Evolutionary conservation across 2,329 filamentous ascomycete species (phyloP), one percentile per base, ranked within the genome.

Genomic region (Hypoxylon sp.): DNA sequence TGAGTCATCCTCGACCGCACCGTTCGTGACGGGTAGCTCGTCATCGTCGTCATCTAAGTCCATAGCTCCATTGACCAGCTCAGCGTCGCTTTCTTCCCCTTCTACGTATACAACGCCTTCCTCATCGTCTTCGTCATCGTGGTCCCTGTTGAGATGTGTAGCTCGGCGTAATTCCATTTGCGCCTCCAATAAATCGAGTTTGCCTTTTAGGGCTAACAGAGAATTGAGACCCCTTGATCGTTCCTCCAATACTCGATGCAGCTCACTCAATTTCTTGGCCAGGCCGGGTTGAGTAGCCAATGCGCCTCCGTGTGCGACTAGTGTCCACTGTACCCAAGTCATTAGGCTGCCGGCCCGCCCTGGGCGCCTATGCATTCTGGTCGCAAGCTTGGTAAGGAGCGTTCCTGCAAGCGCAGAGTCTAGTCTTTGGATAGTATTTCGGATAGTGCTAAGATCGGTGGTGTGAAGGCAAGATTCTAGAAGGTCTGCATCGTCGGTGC

Each of bases 261-360:
- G 85, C 43, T 91, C 90, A 51, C 88, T 86, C 65, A 99, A 87
- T 77, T 91, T 90, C 76, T 90, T 90, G 72, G 96, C 86, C 38
- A 97, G 85, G 70, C 94, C 91, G n/a, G 92, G 89, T 78, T 97
- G 93, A 32, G 91, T 91, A 10, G 94, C 93, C 55, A 99, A 85
- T 58, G 94, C 94, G 71, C 95, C 96, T 72, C 96, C 96, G 77
- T 99, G 96, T 1, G 93, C 91, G 34, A 98, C 89, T 60, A 98
- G 87, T 1, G 93, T 95, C 93, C 94, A 97, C 80, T 98, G 94
- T 46, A 98, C 92, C 94, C 96, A 99, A 14, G 92, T 89, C 87
- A 98, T 94, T 32, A 99, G 87, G 76, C 91, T 93, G 56, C 94
- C 94, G 13, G 96, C 95, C 60, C 96, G 89, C 2, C 95, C 96